Evolutionary conservation across 306 rosid genomes (phyloP), one percentile per base, ranked within the genome.

Genomic region (Cyamopsis tetragonoloba): DNA sequence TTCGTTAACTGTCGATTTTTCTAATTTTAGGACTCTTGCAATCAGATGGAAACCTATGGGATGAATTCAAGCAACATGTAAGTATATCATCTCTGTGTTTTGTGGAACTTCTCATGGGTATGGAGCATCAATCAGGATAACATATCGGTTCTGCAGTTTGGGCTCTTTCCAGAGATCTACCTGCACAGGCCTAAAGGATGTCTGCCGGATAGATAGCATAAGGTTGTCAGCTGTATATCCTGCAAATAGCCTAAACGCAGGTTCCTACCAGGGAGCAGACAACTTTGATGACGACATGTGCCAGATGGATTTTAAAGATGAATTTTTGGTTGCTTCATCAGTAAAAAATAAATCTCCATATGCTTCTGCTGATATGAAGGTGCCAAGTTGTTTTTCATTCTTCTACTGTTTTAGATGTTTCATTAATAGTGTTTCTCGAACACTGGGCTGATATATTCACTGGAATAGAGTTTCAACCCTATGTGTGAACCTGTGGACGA

Each of bases 391-490:
- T 72, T 59, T 70, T 23, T 57, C 30, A 30, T 51, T 64, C 58
- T 62, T 70, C 8, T 2, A 9, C 30, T 47, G 19, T 51, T 77
- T 74, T 49, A n/a, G 66, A 67, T 85, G 43, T 46, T 77, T 71
- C 62, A 19, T 66, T 30, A 51, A 60, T 34, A 48, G 10, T 65
- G 15, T 49, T 73, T 49, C 13, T 69, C 19, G 27, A 60, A 24
- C 44, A 60, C 69, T 49, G 50, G 63, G 51, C 28, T 64, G 41
- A 20, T 56, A 34, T 59, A 48, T 56, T 75, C 34, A 49, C 64
- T 84, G 75, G 64, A 81, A 59, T 73, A 89, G 98, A 89, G 93
- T 82, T 87, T 86, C 80, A 92, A 87, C 65, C 93, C 96, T 19
- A 69, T 87, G 84, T 79, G 84, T 42, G 89, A 92, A 73, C 96